A percentile compares a stretch with the other conserved stretches of the same genome.
These are phyloP conservation scores for Epichloe sibirici DNA, from an alignment of 2,329 filamentous ascomycete species.

Conservation along the genomic window DNA sequence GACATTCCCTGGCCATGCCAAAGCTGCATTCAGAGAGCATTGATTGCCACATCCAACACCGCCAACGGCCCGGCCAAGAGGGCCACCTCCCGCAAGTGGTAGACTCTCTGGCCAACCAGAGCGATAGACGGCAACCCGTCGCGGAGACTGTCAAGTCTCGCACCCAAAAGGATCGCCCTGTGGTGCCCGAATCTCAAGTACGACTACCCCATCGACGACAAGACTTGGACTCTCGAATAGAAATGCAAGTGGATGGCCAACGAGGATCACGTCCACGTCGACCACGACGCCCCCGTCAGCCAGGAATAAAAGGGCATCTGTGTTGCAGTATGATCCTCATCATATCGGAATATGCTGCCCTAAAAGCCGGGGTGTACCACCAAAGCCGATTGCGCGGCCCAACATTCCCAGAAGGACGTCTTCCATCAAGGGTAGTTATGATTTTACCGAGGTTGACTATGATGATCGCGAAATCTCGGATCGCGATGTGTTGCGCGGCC, in stretches of 20 bases:
- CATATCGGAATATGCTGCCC: slow-evolving; percentile 17
- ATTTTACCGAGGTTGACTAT: slow-evolving; percentile 15
- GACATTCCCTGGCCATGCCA: slow-evolving; percentile 7
- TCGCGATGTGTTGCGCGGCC: slow-evolving; percentile 39
- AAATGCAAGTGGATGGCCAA: not conserved
- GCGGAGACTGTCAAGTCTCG: not conserved
- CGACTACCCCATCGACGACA: not conserved
- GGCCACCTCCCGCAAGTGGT: not conserved
- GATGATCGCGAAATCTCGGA: slow-evolving; percentile 31
- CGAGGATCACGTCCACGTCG: not conserved
- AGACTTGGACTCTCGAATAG: not conserved
- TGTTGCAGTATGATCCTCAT: slow-evolving; percentile 8
- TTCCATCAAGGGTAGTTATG: slow-evolving; percentile 17
- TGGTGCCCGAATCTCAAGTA: not conserved
- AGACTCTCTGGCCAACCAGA: not conserved
- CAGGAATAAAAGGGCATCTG: not conserved
- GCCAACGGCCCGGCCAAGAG: not conserved
- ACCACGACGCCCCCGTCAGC: not conserved
- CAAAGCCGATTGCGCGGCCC: slow-evolving; percentile 16
- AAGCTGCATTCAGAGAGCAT: not conserved
- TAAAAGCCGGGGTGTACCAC: slow-evolving; percentile 14
- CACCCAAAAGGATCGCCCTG: not conserved
- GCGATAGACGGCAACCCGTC: not conserved
- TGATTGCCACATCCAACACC: not conserved
- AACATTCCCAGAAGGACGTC: slow-evolving; percentile 24